These are phyloP conservation scores for Periconia digitata DNA, from an alignment of 2,329 filamentous ascomycete genomes.

Conservation along the genomic window DNA sequence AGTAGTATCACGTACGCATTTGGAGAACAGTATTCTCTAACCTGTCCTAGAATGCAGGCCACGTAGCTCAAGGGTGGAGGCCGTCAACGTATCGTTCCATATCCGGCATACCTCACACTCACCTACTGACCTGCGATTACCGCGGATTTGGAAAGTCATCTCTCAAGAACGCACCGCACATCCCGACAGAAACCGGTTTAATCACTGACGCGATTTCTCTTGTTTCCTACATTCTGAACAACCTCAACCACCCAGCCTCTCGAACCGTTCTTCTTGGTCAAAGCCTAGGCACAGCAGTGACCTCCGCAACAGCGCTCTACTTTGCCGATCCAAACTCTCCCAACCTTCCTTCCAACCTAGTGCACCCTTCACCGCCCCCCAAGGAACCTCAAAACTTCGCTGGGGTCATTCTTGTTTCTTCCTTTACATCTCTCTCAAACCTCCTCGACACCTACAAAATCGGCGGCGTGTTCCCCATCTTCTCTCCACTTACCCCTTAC, in stretches of 20 bases:
- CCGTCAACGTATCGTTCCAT: slow-evolving; percentile 77
- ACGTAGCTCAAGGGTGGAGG: slow-evolving; percentile 76
- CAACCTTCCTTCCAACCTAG: slow-evolving; percentile 19
- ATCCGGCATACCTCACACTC: slow-evolving; percentile 67
- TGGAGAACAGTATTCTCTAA: slow-evolving; percentile 11
- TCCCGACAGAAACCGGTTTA: slow-evolving; percentile 76
- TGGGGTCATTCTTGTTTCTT: slow-evolving; percentile 75
- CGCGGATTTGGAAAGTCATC: slow-evolving; percentile 82
- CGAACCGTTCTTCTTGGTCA: slow-evolving; percentile 83
- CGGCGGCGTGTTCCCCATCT: slow-evolving; percentile 73
- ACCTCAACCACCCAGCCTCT: slow-evolving; percentile 65
- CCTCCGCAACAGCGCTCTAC: slow-evolving; percentile 71
- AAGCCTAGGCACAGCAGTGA: slow-evolving; percentile 84
- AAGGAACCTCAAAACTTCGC: slow-evolving; percentile 64
- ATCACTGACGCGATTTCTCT: slow-evolving; percentile 76
- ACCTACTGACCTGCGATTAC: slow-evolving; percentile 89
- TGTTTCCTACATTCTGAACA: slow-evolving; percentile 70
- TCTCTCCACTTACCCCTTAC: slow-evolving; percentile 72
- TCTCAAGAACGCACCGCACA: slow-evolving; percentile 52
- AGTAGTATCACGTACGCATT: slow-evolving; percentile 26
- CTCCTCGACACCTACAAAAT: slow-evolving; percentile 78
- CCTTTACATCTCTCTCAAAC: slow-evolving; percentile 73
- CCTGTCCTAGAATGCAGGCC: slow-evolving; percentile 72
- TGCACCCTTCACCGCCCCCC: neutral
- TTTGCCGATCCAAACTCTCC: slow-evolving; percentile 53